A percentile compares a stretch with the other conserved stretches of the same genome.
Evolutionary conservation across 768 basidiomycete species (phyloP).

Genomic region (Candolleomyces aberdarensis): DNA sequence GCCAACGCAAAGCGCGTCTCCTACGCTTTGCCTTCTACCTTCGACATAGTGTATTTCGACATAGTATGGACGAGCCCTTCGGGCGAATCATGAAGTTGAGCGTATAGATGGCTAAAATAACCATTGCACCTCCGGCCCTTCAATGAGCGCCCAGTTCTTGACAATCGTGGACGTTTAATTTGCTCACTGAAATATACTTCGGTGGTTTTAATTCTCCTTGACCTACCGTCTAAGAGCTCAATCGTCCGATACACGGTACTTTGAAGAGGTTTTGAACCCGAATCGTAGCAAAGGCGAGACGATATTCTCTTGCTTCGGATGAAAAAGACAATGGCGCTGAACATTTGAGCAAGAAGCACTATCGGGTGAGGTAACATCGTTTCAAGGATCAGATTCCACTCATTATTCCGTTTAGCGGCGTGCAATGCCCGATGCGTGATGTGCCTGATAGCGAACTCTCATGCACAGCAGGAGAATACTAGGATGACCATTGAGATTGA

Average conservation of each 20-base stretch:
- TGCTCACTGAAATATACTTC: slow-evolving; percentile 36
- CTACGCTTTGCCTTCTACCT: too few species aligned
- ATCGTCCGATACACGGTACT: slow-evolving; percentile 44
- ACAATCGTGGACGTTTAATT: too few species aligned
- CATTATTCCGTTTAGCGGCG: neutral
- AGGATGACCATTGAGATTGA: slow-evolving; percentile 32
- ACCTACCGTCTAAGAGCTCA: slow-evolving; percentile 51
- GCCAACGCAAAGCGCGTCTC: too few species aligned
- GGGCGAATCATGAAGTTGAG: slow-evolving; percentile 50
- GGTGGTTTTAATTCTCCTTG: slow-evolving; percentile 45
- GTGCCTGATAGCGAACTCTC: slow-evolving; percentile 43
- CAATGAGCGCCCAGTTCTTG: neutral
- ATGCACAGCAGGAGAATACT: slow-evolving; percentile 36
- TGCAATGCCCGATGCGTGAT: slow-evolving; percentile 29
- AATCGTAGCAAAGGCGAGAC: too few species aligned
- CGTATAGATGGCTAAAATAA: slow-evolving; percentile 45
- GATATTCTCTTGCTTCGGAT: slow-evolving; percentile 20
- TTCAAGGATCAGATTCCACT: neutral
- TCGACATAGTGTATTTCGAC: too few species aligned
- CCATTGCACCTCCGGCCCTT: slow-evolving; percentile 39
- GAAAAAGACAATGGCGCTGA: slow-evolving; percentile 44
- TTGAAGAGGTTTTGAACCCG: too few species aligned
- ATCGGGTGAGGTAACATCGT: neutral
- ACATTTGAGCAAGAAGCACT: slow-evolving; percentile 16
- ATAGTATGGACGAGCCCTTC: too few species aligned